Conservation (phyloP, 2,329 filamentous ascomycete genomes). For the Cadophora malorum region DNA sequence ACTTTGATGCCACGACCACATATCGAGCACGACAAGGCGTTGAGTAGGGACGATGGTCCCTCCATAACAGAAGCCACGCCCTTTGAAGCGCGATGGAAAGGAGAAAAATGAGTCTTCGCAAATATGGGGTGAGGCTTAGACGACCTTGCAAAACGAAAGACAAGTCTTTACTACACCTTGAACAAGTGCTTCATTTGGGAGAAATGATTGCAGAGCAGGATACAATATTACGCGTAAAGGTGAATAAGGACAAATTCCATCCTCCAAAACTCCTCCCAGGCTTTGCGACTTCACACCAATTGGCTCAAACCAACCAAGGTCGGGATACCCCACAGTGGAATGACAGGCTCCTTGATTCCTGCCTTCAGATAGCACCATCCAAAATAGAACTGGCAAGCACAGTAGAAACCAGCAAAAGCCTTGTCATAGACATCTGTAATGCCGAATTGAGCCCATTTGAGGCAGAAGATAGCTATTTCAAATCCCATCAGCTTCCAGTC, state of each 20-base stretch:
- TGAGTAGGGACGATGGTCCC: too few species aligned
- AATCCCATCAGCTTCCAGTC: neutral
- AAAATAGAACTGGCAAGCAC: slow-evolving; percentile 20
- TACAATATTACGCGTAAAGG: neutral
- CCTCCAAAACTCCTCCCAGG: neutral
- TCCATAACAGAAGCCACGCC: too few species aligned
- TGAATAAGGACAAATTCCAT: neutral
- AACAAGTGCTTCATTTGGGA: too few species aligned
- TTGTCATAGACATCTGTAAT: slow-evolving; percentile 29
- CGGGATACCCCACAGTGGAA: slow-evolving; percentile 26
- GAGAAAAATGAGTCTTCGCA: too few species aligned
- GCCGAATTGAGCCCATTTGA: slow-evolving; percentile 33
- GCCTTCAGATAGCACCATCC: slow-evolving; percentile 26
- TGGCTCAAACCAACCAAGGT: slow-evolving; percentile 22
- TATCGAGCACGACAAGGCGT: too few species aligned
- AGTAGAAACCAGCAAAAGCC: slow-evolving; percentile 21
- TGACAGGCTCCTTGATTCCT: slow-evolving; percentile 25
- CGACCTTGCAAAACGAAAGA: too few species aligned
- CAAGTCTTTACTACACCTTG: too few species aligned
- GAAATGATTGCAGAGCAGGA: too few species aligned
- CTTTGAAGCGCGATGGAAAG: too few species aligned
- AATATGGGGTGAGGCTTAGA: too few species aligned
- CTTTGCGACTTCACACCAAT: neutral
- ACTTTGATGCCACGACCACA: too few species aligned
- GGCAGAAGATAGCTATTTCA: slow-evolving; percentile 24